phyloP scores from a whole-genome alignment of 2,329 filamentous ascomycete genomes.

The Neofusicoccum laricinum region DNA sequence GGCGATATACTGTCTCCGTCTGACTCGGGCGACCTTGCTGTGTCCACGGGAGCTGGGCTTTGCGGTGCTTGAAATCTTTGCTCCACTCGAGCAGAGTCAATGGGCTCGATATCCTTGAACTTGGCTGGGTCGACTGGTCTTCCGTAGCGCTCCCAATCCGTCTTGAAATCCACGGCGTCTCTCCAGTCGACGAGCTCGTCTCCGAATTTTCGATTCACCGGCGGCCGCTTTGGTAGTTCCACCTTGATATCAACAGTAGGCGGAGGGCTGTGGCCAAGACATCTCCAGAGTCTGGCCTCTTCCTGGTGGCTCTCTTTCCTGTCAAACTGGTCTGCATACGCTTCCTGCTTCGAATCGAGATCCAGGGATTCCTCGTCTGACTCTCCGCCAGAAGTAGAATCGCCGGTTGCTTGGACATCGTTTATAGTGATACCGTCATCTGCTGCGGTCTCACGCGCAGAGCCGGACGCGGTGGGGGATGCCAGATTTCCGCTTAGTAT shows the following conservation, averaged over 20 bases:
- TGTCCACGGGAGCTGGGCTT: neutral
- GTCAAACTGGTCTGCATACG: conserved; percentile 50
- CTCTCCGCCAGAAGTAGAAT: neutral
- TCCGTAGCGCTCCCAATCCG: conserved; percentile 48
- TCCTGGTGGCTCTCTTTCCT: conserved; percentile 41
- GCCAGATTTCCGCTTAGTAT: conserved; percentile 25
- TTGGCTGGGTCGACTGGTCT: conserved; percentile 18
- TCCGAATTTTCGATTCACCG: conserved; percentile 30
- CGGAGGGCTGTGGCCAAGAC: conserved; percentile 36
- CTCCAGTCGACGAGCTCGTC: conserved; percentile 49
- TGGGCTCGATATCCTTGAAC: neutral
- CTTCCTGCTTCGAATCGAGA: neutral
- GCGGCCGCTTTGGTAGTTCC: conserved; percentile 23
- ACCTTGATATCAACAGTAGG: conserved; percentile 20
- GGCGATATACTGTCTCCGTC: neutral
- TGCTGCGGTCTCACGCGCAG: neutral
- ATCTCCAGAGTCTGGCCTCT: conserved; percentile 44
- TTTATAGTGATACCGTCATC: neutral
- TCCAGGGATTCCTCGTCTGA: neutral
- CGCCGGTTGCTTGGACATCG: neutral
- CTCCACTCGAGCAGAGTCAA: neutral
- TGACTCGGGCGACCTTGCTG: neutral
- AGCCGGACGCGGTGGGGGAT: neutral
- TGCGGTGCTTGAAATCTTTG: neutral
- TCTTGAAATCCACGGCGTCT: conserved; percentile 42